Conservation (phyloP, 768 basidiomycete species). For the Crassisporium funariophilum region DNA sequence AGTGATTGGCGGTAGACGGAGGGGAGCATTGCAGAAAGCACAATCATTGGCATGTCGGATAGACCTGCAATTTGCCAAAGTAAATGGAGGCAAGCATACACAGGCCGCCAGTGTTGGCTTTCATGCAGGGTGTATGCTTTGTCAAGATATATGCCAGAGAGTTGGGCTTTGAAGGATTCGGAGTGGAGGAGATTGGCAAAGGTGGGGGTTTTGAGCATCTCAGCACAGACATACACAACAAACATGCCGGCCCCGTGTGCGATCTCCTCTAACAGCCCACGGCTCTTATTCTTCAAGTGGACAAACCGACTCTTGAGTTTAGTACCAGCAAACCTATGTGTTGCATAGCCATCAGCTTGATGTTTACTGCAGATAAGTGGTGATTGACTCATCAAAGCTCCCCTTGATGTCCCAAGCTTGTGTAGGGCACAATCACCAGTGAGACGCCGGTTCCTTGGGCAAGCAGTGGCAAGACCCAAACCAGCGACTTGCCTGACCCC, state of each 20-base stretch:
- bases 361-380: not conserved
- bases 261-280: slow-evolving; percentile 6
- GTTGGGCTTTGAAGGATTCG: slow-evolving; percentile 10
- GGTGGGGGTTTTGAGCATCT: slow-evolving; percentile 28
- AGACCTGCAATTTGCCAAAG: slow-evolving; percentile 17
- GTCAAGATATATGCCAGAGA: slow-evolving; percentile 25
- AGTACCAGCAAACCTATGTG: slow-evolving; percentile 4
- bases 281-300: slow-evolving; percentile 11
- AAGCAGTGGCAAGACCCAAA: slow-evolving; percentile 21
- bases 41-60: slow-evolving; percentile 11
- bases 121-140: slow-evolving; percentile 21
- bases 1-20: slow-evolving; percentile 13
- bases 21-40: slow-evolving; percentile 19
- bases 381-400: slow-evolving; percentile 7
- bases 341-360: not conserved
- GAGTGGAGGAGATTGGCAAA: slow-evolving; percentile 21
- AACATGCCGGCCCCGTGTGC: slow-evolving; percentile 12
- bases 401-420: slow-evolving; percentile 24
- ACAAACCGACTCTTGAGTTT: slow-evolving; percentile 10
- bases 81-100: slow-evolving; percentile 11
- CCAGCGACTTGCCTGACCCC: slow-evolving; percentile 22
- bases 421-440: slow-evolving; percentile 24
- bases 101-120: slow-evolving; percentile 14
- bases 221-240: slow-evolving; percentile 23
- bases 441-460: slow-evolving; percentile 20